Evolutionary conservation across 306 rosid genomes (phyloP).

Genomic region (Geum urbanum): DNA sequence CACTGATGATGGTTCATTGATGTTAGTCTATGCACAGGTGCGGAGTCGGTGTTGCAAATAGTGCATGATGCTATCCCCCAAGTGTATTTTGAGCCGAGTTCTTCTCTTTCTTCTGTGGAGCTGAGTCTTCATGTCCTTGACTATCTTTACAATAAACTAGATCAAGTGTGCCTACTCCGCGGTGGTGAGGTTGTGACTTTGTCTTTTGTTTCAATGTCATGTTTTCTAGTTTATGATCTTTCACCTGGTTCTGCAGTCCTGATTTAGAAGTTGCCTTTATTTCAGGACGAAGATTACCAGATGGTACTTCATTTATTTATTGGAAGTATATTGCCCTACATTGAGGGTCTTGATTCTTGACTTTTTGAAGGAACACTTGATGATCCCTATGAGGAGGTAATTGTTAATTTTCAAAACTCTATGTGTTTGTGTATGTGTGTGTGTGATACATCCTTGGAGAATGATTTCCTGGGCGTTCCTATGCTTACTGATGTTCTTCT

Average conservation of each 20-base stretch:
- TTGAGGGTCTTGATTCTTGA: slow-evolving; percentile 97
- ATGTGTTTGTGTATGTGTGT: slow-evolving; percentile 12
- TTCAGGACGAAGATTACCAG: slow-evolving; percentile 83
- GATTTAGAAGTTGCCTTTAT: slow-evolving; percentile 25
- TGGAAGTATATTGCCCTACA: slow-evolving; percentile 83
- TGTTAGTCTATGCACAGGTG: slow-evolving; percentile 84
- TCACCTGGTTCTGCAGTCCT: slow-evolving; percentile 26
- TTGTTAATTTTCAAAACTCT: slow-evolving; percentile 11
- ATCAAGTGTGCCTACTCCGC: slow-evolving; percentile 80
- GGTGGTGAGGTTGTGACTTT: slow-evolving; percentile 87
- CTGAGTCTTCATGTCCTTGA: slow-evolving; percentile 74
- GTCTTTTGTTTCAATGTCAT: slow-evolving; percentile 22
- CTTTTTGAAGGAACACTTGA: slow-evolving; percentile 95
- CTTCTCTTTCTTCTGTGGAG: slow-evolving; percentile 69
- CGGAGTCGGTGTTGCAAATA: slow-evolving; percentile 64
- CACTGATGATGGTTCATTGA: slow-evolving; percentile 50
- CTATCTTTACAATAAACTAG: slow-evolving; percentile 73
- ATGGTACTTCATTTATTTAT: slow-evolving; percentile 76
- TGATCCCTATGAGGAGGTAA: slow-evolving; percentile 95
- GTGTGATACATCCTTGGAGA: slow-evolving; percentile 13
- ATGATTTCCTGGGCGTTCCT: slow-evolving; percentile 23
- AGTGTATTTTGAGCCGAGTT: slow-evolving; percentile 50
- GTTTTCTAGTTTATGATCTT: slow-evolving; percentile 18
- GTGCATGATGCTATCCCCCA: slow-evolving; percentile 70
- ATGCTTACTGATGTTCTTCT: slow-evolving; percentile 74